These are phyloP conservation scores for Rhodofomes roseus DNA, from an alignment of 1,284 basidiomycete species.

Conservation along the genomic window DNA sequence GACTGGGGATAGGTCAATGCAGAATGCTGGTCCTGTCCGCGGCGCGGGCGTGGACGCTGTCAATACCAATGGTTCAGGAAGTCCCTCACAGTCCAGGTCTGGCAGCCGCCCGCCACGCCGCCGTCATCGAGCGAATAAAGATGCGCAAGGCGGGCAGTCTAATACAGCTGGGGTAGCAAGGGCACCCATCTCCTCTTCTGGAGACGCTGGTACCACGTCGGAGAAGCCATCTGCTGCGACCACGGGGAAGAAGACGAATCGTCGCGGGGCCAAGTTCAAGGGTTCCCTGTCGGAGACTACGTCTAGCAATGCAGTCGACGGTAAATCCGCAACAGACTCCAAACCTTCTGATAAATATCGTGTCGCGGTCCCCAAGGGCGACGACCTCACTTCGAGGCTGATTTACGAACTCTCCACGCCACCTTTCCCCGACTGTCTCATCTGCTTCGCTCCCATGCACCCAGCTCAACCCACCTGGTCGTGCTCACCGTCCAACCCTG, in stretches of 20 bases:
- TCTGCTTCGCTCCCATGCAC: conserved; percentile 74
- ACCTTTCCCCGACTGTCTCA: conserved; percentile 75
- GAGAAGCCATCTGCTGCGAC: not conserved
- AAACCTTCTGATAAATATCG: conserved; percentile 16
- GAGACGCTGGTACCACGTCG: not conserved
- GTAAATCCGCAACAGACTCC: not conserved
- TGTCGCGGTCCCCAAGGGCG: conserved; percentile 23
- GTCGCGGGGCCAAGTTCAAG: not conserved
- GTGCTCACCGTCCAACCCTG: conserved; percentile 59
- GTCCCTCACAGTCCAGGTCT: not conserved
- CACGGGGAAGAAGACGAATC: not conserved
- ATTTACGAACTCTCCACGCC: conserved; percentile 58
- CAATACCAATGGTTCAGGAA: not conserved
- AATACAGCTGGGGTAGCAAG: not conserved
- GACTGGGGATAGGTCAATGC: not conserved
- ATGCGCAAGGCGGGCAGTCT: not conserved
- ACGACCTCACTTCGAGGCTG: conserved; percentile 70
- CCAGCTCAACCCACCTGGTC: conserved; percentile 76
- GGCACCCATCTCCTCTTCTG: not conserved
- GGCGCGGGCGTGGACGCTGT: not conserved
- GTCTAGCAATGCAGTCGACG: not conserved
- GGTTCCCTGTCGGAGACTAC: not conserved
- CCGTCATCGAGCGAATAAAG: not conserved
- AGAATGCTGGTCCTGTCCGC: not conserved
- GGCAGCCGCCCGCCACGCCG: not conserved